phyloP scores from a whole-genome alignment of 73 alveolate species.

The Paramecium sonneborni region DNA sequence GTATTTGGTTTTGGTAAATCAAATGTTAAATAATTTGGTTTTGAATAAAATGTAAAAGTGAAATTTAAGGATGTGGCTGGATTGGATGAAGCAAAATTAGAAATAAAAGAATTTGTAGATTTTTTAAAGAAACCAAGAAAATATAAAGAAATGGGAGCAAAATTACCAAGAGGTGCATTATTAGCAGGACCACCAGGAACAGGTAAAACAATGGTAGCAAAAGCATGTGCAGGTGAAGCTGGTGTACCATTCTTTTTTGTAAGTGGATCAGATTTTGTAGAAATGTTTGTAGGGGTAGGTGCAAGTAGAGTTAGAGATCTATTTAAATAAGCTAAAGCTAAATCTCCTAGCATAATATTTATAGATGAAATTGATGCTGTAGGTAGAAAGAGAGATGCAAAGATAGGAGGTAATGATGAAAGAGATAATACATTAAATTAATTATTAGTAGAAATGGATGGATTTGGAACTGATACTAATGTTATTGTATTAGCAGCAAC shows the following conservation, averaged over 20 bases:
- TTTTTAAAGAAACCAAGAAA: slow-evolving; percentile 78
- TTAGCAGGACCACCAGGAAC: slow-evolving; percentile 97
- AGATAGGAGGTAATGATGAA: slow-evolving; percentile 83
- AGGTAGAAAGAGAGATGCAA: slow-evolving; percentile 78
- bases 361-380: slow-evolving; percentile 96
- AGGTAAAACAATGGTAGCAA: slow-evolving; percentile 91
- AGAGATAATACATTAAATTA: slow-evolving; percentile 88
- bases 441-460: slow-evolving; percentile 95
- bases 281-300: slow-evolving; percentile 94
- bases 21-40: slow-evolving; percentile 59
- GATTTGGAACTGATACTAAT: slow-evolving; percentile 76
- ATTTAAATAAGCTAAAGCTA: slow-evolving; percentile 83
- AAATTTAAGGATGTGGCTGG: slow-evolving; percentile 87
- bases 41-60: slow-evolving; percentile 75
- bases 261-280: slow-evolving; percentile 92
- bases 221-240: slow-evolving; percentile 98
- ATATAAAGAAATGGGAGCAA: slow-evolving; percentile 86
- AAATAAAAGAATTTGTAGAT: slow-evolving; percentile 88
- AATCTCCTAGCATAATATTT: slow-evolving; percentile 83
- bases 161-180: slow-evolving; percentile 94
- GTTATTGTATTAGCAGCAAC: slow-evolving; percentile 95
- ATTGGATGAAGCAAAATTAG: slow-evolving; percentile 78
- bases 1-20: slow-evolving; percentile 60
- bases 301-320: slow-evolving; percentile 91
- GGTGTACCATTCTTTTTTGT: slow-evolving; percentile 89